These are phyloP conservation scores for Ilex asprella DNA, from an alignment of 257 asterid genomes.

Conservation along the genomic window DNA sequence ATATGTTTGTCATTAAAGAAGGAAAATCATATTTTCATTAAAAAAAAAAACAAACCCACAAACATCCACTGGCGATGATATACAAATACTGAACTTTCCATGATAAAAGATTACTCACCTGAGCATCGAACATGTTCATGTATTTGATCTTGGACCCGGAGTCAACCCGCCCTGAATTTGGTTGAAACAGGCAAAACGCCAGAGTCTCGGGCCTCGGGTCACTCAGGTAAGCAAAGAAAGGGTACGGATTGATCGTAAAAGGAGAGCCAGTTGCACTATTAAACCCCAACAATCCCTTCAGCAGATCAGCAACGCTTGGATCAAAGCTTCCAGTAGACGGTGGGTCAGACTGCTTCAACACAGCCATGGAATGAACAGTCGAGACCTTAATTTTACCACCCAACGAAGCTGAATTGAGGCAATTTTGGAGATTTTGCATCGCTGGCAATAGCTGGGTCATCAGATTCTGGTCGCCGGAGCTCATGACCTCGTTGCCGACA, in stretches of 20 bases:
- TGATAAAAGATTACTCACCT: constrained; percentile 27
- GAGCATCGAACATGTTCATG: constrained; percentile 79
- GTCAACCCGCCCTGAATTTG: constrained; percentile 62
- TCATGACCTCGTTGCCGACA: constrained; percentile 66
- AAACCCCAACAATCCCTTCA: constrained; percentile 53
- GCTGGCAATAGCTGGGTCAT: constrained; percentile 58
- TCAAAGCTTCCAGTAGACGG: constrained; percentile 60
- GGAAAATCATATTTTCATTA: no score
- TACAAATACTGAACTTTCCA: no score
- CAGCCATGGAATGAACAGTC: constrained; percentile 65
- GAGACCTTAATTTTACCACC: constrained; percentile 61
- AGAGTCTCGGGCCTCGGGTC: constrained; percentile 65
- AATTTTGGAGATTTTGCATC: constrained; percentile 51
- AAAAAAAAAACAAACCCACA: no score
- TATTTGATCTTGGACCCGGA: constrained; percentile 47
- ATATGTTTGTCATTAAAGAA: no score
- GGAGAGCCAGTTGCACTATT: constrained; percentile 52
- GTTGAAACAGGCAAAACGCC: constrained; percentile 66
- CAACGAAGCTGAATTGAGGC: constrained; percentile 33
- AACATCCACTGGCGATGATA: no score
- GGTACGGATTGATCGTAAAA: constrained; percentile 66
- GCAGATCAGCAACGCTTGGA: constrained; percentile 38
- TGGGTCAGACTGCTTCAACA: constrained; percentile 52
- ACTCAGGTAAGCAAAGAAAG: constrained; percentile 62
- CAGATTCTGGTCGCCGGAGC: constrained; percentile 45